Base-by-base conservation (phyloP, 495 filamentous ascomycete species). In the Penicillium maclennaniae region DNA sequence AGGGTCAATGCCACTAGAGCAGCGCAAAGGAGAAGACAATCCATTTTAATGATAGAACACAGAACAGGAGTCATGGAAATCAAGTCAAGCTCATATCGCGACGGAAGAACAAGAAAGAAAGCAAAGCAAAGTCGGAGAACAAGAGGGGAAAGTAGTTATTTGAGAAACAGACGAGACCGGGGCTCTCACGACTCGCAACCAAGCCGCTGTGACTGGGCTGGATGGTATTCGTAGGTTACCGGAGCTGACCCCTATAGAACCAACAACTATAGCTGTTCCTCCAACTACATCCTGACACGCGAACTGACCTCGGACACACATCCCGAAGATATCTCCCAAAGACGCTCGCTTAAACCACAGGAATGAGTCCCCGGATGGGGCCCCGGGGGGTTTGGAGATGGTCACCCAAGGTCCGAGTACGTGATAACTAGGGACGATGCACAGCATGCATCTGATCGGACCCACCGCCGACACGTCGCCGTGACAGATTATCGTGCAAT, bases 1-100 rank as follows among this genome's bases (percentile, higher is more conserved):
- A 54, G 23, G 3, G 43, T 45, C 15, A 21, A 31, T 17, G 43
- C 52, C 19, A 41, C 49, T 17, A 56, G n/a, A 16, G 38, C 17
- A 16, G 26, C 28, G 34, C 34, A 48, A 8, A 45, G 15, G 8
- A 38, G 9, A 10, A 28, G 7, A 19, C 43, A 47, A 6, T 65
- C 53, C 62, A 65, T 65, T 12, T 12, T 40, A 16, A 16, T 38
- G 40, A 7, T 15, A n/a, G n/a, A 15, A 49, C 15, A 19, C 7
- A 17, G 23, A 6, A 9, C 23, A 10, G 12, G 20, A 27, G 0
- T 16, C 23, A 4, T 1, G 46, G 25, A 7, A 14, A 26, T 27
- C 9, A 28, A 16, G 14, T 31, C 20, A 7, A 25, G n/a, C 23
- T 38, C 8, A 28, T 49, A 41, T 49, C 47, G 41, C 36, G 37